Evolutionary conservation across 371 early-diverging fungal species (phyloP), one percentile per base, ranked within the genome.

Genomic region (Cokeromyces recurvatus): DNA sequence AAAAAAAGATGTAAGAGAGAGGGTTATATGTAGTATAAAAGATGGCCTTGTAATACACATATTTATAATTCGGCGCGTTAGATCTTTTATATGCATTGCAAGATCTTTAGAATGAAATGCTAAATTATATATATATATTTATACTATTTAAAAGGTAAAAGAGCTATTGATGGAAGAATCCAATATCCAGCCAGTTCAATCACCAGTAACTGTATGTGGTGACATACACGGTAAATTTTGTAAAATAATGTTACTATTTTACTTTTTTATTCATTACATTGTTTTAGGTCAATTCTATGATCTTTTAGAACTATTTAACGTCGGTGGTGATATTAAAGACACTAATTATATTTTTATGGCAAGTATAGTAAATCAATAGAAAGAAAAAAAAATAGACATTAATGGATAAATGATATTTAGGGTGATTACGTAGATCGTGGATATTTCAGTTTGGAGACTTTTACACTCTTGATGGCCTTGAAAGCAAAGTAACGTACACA

Each of bases 391-490:
- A 4, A 34, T 10, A 34, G 35, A 34, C 15, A 15, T 14, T 15
- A 10, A 15, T 34, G 35, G 6, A 4, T 34, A 10, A 8, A 34
- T 4, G 38, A 7, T 11, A 5, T 27, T 14, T 32, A 72, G 67
- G 96, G 99, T 35, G 99, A 99, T 79, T 99, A 96, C 68, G 99
- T 99, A 34, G 99, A 99, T 72, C 92, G 99, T 54, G 99, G 99
- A 14, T 98, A 95, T 70, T 97, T 98, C 73, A 95, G 95, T 32
- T 91, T 99, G 32, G 99, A 99, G 73, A 99, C 99, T 4, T 92
- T 99, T 40, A 91, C 96, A 14, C 78, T 99, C 42, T 81, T 99
- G 24, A 89, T 99, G 40, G 91, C 91, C 12, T 78, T 97, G 49
- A 99, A 99, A 78, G 90, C 98, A 46, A 91, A 97, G 55, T 91